Evolutionary conservation across 768 basidiomycete species (phyloP).

Genomic region (Epithele typhae): DNA sequence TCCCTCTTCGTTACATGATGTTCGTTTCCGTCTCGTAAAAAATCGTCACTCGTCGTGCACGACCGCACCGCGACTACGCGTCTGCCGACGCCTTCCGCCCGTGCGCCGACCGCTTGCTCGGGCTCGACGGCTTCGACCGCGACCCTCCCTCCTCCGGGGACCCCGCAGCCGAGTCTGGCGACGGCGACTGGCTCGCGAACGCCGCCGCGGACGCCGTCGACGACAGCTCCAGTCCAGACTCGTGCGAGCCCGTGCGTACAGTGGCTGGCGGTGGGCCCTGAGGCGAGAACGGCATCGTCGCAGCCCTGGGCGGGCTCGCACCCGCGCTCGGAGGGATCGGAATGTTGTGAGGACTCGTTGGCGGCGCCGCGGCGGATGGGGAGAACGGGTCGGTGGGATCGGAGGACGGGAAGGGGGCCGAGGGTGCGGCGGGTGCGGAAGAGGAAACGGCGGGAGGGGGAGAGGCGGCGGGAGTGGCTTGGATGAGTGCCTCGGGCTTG

Average conservation of each 20-base stretch:
- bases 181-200: slow-evolving; percentile 12
- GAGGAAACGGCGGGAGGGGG: no score
- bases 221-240: slow-evolving; percentile 9
- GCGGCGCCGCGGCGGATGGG: no score
- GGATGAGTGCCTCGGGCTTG: no score
- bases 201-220: slow-evolving; percentile 12
- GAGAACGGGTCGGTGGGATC: no score
- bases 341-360: background rate
- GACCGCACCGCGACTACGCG: no score
- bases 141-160: no score
- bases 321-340: background rate
- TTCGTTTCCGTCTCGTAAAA: background rate
- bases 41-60: no score
- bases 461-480: no score
- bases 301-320: background rate
- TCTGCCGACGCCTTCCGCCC: slow-evolving; percentile 4
- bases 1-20: no score
- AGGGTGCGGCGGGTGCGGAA: no score
- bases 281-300: no score
- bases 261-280: slow-evolving; percentile 9
- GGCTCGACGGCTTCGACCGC: slow-evolving; percentile 8
- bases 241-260: slow-evolving; percentile 6
- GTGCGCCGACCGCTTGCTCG: slow-evolving; percentile 9
- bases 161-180: slow-evolving; percentile 3
- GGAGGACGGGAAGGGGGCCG: no score